A percentile compares a stretch with the other conserved stretches of the same genome.
Evolutionary conservation across 1,139 yeast genomes (phyloP).

Genomic region (Candida glucosophila): DNA sequence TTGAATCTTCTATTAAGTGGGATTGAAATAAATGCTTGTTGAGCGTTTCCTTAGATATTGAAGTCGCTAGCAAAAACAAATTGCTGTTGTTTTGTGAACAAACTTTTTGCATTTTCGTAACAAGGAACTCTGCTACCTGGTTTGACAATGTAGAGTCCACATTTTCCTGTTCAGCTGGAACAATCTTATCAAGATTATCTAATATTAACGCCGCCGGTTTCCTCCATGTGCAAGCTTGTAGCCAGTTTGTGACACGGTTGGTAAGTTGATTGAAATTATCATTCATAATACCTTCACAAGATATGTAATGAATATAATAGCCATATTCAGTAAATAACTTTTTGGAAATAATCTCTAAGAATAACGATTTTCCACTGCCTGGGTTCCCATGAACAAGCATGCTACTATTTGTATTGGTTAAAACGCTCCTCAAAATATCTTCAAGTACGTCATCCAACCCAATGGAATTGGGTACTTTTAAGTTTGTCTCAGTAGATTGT

Average conservation of each 20-base stretch:
- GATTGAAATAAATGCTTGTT: conserved; percentile 56
- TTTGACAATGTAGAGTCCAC: conserved; percentile 51
- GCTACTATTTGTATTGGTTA: conserved; percentile 43
- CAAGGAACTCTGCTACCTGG: conserved; percentile 45
- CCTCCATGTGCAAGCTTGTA: conserved; percentile 67
- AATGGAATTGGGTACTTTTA: conserved; percentile 25
- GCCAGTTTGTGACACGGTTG: conserved; percentile 38
- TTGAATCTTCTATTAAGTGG: conserved; percentile 61
- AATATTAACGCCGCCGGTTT: conserved; percentile 68
- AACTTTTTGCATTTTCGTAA: conserved; percentile 30
- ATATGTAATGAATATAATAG: conserved; percentile 32
- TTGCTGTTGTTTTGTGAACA: conserved; percentile 34
- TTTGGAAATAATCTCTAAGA: conserved; percentile 35
- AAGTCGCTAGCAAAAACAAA: conserved; percentile 47
- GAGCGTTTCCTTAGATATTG: conserved; percentile 57
- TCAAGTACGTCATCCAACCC: conserved; percentile 47
- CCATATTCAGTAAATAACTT: conserved; percentile 28
- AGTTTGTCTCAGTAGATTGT: conserved; percentile 6
- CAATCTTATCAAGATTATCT: conserved; percentile 73
- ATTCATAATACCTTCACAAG: conserved; percentile 49
- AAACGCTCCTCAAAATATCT: conserved; percentile 35
- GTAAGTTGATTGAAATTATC: conserved; percentile 44
- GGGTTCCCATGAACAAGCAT: conserved; percentile 59
- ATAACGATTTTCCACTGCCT: conserved; percentile 73
- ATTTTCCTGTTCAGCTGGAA: conserved; percentile 69